These are phyloP conservation scores for Trichoderma erinaceum DNA, from an alignment of 495 filamentous ascomycete species.

Conservation along the genomic window DNA sequence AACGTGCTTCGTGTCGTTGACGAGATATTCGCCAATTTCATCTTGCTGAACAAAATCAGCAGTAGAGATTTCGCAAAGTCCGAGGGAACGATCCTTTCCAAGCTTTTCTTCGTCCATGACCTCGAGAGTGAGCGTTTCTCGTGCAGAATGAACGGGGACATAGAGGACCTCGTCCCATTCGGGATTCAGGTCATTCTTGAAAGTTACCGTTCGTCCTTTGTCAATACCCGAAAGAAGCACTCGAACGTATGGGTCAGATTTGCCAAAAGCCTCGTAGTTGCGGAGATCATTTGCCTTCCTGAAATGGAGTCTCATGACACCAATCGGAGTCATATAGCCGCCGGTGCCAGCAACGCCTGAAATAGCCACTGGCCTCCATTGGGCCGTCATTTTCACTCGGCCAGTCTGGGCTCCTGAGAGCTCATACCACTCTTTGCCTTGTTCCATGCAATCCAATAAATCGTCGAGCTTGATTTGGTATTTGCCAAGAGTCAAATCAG, in stretches of 20 bases:
- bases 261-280: conserved; percentile 92
- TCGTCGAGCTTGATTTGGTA: conserved; percentile 94
- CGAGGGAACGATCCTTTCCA: conserved; percentile 80
- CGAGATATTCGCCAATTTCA: conserved; percentile 73
- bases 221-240: conserved; percentile 84
- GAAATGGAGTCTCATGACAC: conserved; percentile 92
- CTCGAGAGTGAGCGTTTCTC: conserved; percentile 80
- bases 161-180: conserved; percentile 96
- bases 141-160: conserved; percentile 79
- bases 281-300: conserved; percentile 72
- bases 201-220: conserved; percentile 87
- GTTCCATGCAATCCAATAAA: conserved; percentile 82
- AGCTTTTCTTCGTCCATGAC: conserved; percentile 95
- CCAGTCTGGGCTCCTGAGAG: conserved; percentile 76
- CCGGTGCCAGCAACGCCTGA: conserved; percentile 70
- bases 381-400: conserved; percentile 75
- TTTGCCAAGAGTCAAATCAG: conserved; percentile 80
- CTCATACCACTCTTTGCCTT: conserved; percentile 95
- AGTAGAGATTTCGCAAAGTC: conserved; percentile 65
- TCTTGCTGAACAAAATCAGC: conserved; percentile 73
- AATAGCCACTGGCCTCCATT: conserved; percentile 92
- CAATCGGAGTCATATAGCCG: conserved; percentile 88
- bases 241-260: conserved; percentile 90
- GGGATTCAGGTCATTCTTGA: conserved; percentile 90
- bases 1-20: conserved; percentile 65